Evolutionary conservation across 2,329 filamentous ascomycete species (phyloP), one percentile per base, ranked within the genome.

Genomic region (Fusarium chaquense): DNA sequence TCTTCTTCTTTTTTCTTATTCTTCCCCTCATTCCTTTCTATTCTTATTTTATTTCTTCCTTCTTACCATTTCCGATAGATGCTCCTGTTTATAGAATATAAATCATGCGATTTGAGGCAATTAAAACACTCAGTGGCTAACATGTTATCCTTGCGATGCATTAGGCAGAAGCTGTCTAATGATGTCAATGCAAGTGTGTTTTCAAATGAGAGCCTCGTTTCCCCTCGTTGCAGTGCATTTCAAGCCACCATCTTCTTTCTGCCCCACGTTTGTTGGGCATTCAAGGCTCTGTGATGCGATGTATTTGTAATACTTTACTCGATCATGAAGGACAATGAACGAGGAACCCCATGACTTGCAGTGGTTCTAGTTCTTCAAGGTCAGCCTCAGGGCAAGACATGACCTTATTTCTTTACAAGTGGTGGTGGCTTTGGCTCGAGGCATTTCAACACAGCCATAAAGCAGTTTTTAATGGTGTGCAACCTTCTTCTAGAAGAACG

Each of bases 401-500:
- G 15, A 12, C 41, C 15, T 44, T 43, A 18, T 26, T 44, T 26
- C 41, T 26, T 40, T 18, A 12, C 10, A 2, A 20, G 20, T 3
- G 33, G 32, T 3, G 33, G 47, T 38, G 22, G 33, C 47, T 51
- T 51, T 20, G 28, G 7, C 3, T 38, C 47, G 22, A 51, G 33
- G 47, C 18, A 51, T 26, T 20, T 20, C 26, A 20, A 13, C 53
- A 60, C 20, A 60, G 57, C 53, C 51, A 36, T 16, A 15, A 35
- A 43, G 1, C 26, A 4, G 8, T 10, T 15, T 32, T 9, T 56
- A 13, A 13, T 56, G 30, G 50, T 58, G 56, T 47, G 28, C 72
- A 73, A 47, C 56, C 54, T 64, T 74, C 66, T 70, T 73, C 61
- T 75, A 73, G 60, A 59, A 68, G 62, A 73, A 71, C 68, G 70